Conservation (phyloP, 2,329 filamentous ascomycete genomes). For the Pseudogymnoascus sp. region DNA sequence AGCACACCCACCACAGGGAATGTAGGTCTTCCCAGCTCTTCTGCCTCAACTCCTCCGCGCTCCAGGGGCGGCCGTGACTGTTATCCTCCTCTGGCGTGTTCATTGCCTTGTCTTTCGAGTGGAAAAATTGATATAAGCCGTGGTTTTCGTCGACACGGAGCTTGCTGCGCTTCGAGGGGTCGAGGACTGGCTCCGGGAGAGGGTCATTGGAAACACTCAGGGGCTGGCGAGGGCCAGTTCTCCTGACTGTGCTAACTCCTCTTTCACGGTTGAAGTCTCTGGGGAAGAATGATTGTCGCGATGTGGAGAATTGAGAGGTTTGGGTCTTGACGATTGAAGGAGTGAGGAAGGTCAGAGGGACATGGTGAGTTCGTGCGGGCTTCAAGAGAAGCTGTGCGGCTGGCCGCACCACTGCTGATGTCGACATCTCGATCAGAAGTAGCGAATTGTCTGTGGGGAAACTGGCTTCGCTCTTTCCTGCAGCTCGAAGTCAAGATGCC, state of each 20-base stretch:
- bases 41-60: constrained; percentile 71
- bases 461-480: not conserved
- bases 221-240: constrained; percentile 67
- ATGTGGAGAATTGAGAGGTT: constrained; percentile 28
- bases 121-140: constrained; percentile 90
- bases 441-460: constrained; percentile 17
- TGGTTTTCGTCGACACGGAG: constrained; percentile 62
- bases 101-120: constrained; percentile 59
- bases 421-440: constrained; percentile 23
- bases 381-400: constrained; percentile 16
- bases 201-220: constrained; percentile 65
- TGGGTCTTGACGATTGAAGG: constrained; percentile 24
- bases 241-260: constrained; percentile 73
- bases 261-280: constrained; percentile 74
- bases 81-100: constrained; percentile 63
- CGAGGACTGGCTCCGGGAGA: constrained; percentile 63
- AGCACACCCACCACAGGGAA: constrained; percentile 87
- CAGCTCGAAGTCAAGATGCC: constrained; percentile 8
- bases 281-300: constrained; percentile 22
- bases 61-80: constrained; percentile 76
- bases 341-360: constrained; percentile 28
- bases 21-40: constrained; percentile 96
- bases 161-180: constrained; percentile 47
- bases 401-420: constrained; percentile 23
- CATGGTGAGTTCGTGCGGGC: constrained; percentile 15